Evolutionary conservation across 2,329 filamentous ascomycete species (phyloP), one percentile per base, ranked within the genome.

Genomic region (Raffaelea albimanens): DNA sequence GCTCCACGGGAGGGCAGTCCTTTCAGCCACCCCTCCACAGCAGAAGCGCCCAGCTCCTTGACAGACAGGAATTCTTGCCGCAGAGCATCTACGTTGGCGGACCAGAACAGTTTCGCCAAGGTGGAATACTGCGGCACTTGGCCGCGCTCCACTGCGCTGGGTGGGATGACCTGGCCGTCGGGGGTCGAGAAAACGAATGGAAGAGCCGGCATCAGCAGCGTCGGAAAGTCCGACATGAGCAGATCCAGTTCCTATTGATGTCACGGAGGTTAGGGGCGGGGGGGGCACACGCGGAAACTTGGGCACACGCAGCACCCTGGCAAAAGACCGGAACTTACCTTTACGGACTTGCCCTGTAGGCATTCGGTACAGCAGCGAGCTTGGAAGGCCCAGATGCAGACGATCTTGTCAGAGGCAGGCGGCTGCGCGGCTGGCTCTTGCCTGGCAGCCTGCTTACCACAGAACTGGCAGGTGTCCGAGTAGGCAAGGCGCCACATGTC

Each of bases 21-120:
- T 63, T 90, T 90, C 25, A 81, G 70, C 86, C 87, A 93, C 61
- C 90, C 86, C 55, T 87, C 83, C 4, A 76, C 74, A 11, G 82
- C 77, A 39, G 82, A 81, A 40, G 72, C 57, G n/a, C 86, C 84
- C 55, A 87, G 72, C n/a, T 69, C 64, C 55, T 78, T 77, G 46
- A 82, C 84, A 5, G 77, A 68, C 40, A 76, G 67, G 54, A 87
- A 79, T 57, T 87, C 80, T 29, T 67, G 60, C 49, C 75, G 75
- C 53, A 90, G 73, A 8, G 71, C 69, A 22, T 81, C 72, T 33
- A 88, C 71, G 49, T 89, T 77, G 22, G 68, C 59, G 41, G 73
- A 73, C 61, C 75, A 80, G 58, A 82, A 90, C 43, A 80, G 68
- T 60, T 89, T 91, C 11, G 71, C 75, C 19, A 86, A 66, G 31